A percentile compares a stretch with the other conserved stretches of the same genome.
Conservation (phyloP, 2,329 filamentous ascomycete species). For the Sordariomycetes sp. region DNA sequence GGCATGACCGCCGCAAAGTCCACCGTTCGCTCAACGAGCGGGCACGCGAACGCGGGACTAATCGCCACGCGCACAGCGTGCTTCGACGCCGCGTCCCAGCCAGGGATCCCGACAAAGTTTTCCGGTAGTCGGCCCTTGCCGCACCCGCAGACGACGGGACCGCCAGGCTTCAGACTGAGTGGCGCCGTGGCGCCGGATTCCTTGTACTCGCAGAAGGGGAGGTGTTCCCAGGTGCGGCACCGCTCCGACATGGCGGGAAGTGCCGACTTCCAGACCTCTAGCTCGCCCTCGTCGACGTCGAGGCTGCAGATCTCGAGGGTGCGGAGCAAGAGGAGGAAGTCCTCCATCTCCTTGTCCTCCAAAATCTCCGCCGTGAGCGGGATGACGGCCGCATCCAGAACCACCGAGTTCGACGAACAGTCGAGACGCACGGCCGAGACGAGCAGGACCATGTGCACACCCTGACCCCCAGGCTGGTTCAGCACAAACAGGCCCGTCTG, state of each 20-base stretch:
- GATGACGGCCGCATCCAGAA: slow-evolving; percentile 32
- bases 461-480: neutral
- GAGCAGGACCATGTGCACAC: slow-evolving; percentile 15
- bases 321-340: slow-evolving; percentile 23
- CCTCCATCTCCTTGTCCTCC: slow-evolving; percentile 18
- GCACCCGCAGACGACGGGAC: slow-evolving; percentile 29
- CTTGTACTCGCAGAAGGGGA: slow-evolving; percentile 26
- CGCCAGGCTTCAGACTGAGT: slow-evolving; percentile 13
- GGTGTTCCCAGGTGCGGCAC: slow-evolving; percentile 33
- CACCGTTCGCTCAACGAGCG: slow-evolving; percentile 25
- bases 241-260: slow-evolving; percentile 31
- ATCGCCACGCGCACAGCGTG: slow-evolving; percentile 42
- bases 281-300: slow-evolving; percentile 39
- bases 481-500: slow-evolving; percentile 23
- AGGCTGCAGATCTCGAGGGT: slow-evolving; percentile 24
- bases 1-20: slow-evolving; percentile 10
- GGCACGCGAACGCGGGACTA: slow-evolving; percentile 35
- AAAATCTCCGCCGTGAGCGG: slow-evolving; percentile 20
- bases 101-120: slow-evolving; percentile 23
- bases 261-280: slow-evolving; percentile 27
- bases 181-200: slow-evolving; percentile 18
- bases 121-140: slow-evolving; percentile 14
- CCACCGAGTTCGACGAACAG: slow-evolving; percentile 22
- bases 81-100: slow-evolving; percentile 22
- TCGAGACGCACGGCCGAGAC: slow-evolving; percentile 30